phyloP scores from a whole-genome alignment of 2,329 filamentous ascomycete genomes.

The Immersiporthe knoxdaviesiana region DNA sequence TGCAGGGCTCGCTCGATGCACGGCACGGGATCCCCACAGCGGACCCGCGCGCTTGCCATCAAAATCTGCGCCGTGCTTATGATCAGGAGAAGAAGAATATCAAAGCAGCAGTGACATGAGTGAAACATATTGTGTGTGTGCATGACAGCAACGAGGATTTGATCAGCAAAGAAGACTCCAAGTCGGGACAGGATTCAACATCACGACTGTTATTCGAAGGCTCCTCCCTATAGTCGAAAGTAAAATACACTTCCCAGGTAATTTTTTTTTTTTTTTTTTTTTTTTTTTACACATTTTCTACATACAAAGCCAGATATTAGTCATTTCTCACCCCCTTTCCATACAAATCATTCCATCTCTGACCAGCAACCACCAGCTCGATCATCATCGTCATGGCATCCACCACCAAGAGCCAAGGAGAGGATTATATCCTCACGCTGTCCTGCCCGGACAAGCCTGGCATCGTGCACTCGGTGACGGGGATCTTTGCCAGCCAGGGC shows the following conservation, averaged over 20 bases:
- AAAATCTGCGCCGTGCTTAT: constrained; percentile 12
- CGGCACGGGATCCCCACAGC: constrained; percentile 1
- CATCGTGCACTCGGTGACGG: constrained; percentile 84
- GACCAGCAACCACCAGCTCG: background rate
- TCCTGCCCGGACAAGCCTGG: constrained; percentile 84
- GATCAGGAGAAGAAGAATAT: background rate
- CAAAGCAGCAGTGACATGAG: background rate
- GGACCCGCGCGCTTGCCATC: background rate
- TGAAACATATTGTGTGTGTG: background rate
- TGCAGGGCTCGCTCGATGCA: background rate
- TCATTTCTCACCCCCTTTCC: background rate
- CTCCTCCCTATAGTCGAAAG: background rate
- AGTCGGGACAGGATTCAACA: constrained; percentile 8
- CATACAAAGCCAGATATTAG: background rate
- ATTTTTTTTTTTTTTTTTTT: too few species aligned
- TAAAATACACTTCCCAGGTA: background rate
- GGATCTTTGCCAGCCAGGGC: constrained; percentile 71
- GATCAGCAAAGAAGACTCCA: background rate
- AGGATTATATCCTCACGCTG: constrained; percentile 75
- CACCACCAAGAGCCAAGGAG: constrained; percentile 30
- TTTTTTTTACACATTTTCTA: background rate
- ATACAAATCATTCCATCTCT: background rate
- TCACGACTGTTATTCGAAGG: constrained; percentile 1
- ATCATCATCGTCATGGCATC: constrained; percentile 40
- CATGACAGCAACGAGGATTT: background rate